Percentiles rank a stretch among this genome's conserved stretches.
Evolutionary conservation across 352 stramenopile genomes (phyloP).

Genomic region (Chrysophaeum taylorii): DNA sequence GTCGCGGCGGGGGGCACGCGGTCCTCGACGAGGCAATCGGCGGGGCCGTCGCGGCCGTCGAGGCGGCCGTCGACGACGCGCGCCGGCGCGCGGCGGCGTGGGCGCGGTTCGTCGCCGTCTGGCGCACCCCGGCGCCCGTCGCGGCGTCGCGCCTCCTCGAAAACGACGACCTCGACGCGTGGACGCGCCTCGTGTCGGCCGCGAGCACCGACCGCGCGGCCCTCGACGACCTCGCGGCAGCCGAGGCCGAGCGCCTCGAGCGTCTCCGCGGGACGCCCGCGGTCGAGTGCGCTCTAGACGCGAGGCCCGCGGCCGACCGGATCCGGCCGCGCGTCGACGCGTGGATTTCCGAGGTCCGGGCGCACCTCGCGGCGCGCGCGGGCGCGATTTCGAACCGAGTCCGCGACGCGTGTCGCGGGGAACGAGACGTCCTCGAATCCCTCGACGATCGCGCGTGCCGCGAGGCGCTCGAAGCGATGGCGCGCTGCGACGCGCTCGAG

Average conservation of each 20-base stretch:
- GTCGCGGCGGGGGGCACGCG: conserved; percentile 75
- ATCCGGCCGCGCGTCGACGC: conserved; percentile 19
- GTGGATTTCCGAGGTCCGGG: not conserved
- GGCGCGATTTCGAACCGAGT: not conserved
- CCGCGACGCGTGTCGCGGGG: not conserved
- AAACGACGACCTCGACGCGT: conserved; percentile 44
- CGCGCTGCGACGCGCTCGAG: not conserved
- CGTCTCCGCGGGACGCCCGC: not conserved
- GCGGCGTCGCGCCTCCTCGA: conserved; percentile 80
- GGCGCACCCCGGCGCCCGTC: conserved; percentile 92
- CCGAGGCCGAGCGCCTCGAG: not conserved
- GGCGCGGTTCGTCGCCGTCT: conserved; percentile 96
- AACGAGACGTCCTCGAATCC: not conserved
- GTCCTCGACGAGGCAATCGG: conserved; percentile 66
- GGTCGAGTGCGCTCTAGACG: conserved; percentile 48
- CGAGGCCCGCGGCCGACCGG: conserved; percentile 76
- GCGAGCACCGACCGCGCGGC: conserved; percentile 58
- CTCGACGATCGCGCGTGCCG: not conserved
- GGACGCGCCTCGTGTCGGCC: not conserved
- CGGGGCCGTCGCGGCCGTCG: conserved; percentile 46
- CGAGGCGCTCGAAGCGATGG: not conserved
- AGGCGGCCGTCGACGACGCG: conserved; percentile 61
- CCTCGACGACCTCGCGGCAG: not conserved
- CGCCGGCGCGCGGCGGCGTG: conserved; percentile 84
- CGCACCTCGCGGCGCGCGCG: not conserved